A percentile compares a stretch with the other conserved stretches of the same genome.
Conservation (phyloP, 2,329 filamentous ascomycete species). For the Cladosporium phlei region DNA sequence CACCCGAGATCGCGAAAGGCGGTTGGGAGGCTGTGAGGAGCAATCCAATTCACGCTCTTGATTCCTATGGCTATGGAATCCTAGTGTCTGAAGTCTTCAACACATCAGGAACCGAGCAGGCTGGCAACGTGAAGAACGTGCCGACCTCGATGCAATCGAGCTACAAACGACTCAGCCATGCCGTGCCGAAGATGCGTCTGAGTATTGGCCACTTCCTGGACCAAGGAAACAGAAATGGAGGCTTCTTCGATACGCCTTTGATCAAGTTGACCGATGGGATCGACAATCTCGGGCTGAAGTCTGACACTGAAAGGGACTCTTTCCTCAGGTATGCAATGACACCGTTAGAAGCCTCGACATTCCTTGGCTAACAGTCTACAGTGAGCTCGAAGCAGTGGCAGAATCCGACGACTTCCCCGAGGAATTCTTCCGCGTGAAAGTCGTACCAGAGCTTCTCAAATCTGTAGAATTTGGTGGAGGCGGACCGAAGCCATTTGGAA, state of each 20-base stretch:
- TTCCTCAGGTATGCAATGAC: slow-evolving; percentile 71
- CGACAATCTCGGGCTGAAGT: slow-evolving; percentile 86
- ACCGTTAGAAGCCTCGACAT: too few species aligned
- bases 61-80: slow-evolving; percentile 81
- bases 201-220: slow-evolving; percentile 84
- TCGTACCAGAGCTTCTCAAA: slow-evolving; percentile 92
- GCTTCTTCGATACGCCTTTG: slow-evolving; percentile 88
- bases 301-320: slow-evolving; percentile 73
- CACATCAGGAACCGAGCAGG: slow-evolving; percentile 70
- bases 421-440: slow-evolving; percentile 96
- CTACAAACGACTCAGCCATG: slow-evolving; percentile 83
- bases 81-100: slow-evolving; percentile 91
- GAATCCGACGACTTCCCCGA: slow-evolving; percentile 87
- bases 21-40: slow-evolving; percentile 93
- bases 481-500: slow-evolving; percentile 80
- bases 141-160: slow-evolving; percentile 83
- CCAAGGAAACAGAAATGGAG: slow-evolving; percentile 72
- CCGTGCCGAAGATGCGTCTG: slow-evolving; percentile 82
- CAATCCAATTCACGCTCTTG: slow-evolving; percentile 72
- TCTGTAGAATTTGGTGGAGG: slow-evolving; percentile 98
- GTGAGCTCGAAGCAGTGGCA: slow-evolving; percentile 70
- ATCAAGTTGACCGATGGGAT: slow-evolving; percentile 91
- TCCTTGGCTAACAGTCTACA: slow-evolving; percentile 29
- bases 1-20: slow-evolving; percentile 76
- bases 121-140: slow-evolving; percentile 78